Base-by-base conservation (phyloP, 208 protist genomes). In the Acanthamoeba castellanii region DNA sequence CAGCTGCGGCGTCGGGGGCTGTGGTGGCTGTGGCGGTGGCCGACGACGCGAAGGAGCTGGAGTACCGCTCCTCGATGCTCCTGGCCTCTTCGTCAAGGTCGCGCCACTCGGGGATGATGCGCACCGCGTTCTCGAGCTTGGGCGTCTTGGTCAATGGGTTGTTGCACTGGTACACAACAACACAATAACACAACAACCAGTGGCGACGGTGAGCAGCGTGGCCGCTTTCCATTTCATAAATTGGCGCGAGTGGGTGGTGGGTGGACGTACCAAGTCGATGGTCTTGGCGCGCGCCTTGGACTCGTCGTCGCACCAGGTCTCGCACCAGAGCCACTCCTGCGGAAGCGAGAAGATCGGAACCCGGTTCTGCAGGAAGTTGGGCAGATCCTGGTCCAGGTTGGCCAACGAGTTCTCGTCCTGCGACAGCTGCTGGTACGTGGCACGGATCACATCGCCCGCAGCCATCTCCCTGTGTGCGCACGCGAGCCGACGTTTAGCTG, bases 281-380 rank as follows among this genome's bases (percentile, higher is more conserved):
- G 99, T 99, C 97, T 99, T 99, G 20, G 99, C 99, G n/a, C 95
- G 96, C 0, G 95, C 88, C 95, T 99, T 99, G 96, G 97, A 98
- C 72, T 98, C 96, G 59, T 98, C 96, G 72, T 96, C 97, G 96
- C 99, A 99, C 99, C 99, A 99, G 61, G 99, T 99, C 95, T 99
- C 99, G 95, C 99, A 99, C 99, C 99, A 99, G n/a, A 99, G 97
- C 99, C 99, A 99, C 95, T 99, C 98, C 96, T 99, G 98, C 25
- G 99, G 99, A 11, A 99, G 97, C n/a, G 98, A 99, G 96, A 97
- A 98, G 57, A 99, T 99, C 8, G 98, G 98, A 22, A 99, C 96
- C 7, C 95, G 34, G 64, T 98, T 95, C 94, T 99, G 98, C 27
- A 99, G 84, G 95, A 98, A 99, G 96, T 99, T 99, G 14, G 99